A percentile compares a stretch with the other conserved stretches of the same genome.
These are phyloP conservation scores for Calonectria naviculata DNA, from an alignment of 2,329 filamentous ascomycete genomes.

Conservation along the genomic window DNA sequence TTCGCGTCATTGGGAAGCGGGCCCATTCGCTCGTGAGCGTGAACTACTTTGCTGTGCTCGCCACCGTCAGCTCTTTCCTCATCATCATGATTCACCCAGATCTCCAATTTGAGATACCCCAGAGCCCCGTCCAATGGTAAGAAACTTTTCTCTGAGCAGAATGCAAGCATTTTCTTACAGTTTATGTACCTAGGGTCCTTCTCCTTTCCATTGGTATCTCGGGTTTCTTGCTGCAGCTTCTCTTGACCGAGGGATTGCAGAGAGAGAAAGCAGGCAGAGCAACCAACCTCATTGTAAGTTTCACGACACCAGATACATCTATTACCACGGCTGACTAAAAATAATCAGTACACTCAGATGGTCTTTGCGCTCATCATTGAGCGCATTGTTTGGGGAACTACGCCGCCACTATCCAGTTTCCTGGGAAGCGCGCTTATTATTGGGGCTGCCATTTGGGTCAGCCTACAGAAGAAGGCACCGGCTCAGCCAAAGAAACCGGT, in stretches of 20 bases:
- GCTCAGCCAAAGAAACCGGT: slow-evolving; percentile 32
- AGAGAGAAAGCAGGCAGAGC: slow-evolving; percentile 67
- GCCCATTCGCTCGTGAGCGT: slow-evolving; percentile 82
- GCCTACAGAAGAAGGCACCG: slow-evolving; percentile 51
- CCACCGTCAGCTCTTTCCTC: slow-evolving; percentile 72
- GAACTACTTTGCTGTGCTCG: slow-evolving; percentile 79
- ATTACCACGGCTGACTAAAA: slow-evolving; percentile 28
- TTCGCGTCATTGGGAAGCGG: slow-evolving; percentile 79
- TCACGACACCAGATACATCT: fast-evolving
- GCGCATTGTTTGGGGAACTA: slow-evolving; percentile 55
- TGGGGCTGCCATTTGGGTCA: slow-evolving; percentile 54
- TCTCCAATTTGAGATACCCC: slow-evolving; percentile 51
- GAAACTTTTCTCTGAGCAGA: background rate
- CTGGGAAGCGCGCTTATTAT: slow-evolving; percentile 54
- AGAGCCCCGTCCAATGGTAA: slow-evolving; percentile 39
- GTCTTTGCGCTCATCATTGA: slow-evolving; percentile 52
- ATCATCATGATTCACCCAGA: slow-evolving; percentile 63
- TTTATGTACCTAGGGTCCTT: slow-evolving; percentile 60
- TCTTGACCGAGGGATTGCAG: slow-evolving; percentile 78
- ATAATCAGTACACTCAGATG: slow-evolving; percentile 44
- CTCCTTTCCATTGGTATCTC: slow-evolving; percentile 72
- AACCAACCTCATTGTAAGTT: slow-evolving; percentile 45
- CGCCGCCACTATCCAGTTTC: slow-evolving; percentile 50
- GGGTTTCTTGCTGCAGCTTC: slow-evolving; percentile 83
- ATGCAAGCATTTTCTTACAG: fast-evolving